Base-by-base conservation (phyloP, 1,284 basidiomycete species). In the Trichosporon ovoides region DNA sequence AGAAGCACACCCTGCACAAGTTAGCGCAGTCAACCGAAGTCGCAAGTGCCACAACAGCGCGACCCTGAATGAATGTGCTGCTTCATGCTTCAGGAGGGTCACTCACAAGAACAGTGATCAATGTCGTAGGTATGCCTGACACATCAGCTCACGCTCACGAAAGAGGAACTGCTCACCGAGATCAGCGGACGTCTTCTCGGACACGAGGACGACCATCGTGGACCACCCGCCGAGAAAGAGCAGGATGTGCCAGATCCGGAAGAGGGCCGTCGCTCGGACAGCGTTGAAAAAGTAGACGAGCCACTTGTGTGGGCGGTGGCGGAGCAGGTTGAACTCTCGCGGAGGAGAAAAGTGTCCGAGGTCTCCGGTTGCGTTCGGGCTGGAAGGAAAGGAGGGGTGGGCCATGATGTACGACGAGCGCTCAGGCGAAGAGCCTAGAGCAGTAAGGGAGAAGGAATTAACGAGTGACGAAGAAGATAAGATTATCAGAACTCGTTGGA, bases 41-140 rank as follows among this genome's bases (percentile, higher is more conserved):
- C 16, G 24, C 12, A 24, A 24, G 22, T 48, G 4, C 43, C 28
- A 31, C 28, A 31, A 9, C 9, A 9, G 28, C n/a, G 24, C 7
- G 24, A 31, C 16, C 16, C 12, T 48, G 22, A 48, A 24, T 16
- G 7, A 12, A 3, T 10, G 24, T 22, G 7, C 7, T 7, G 10
- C 3, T 9, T n/a, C 16, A 14, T 22, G n/a, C n/a, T n/a, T n/a
- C n/a, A n/a, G n/a, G n/a, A n/a, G n/a, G n/a, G n/a, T 31, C 9
- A 62, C 66, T 56, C 56, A 69, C 71, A 18, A 73, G 63, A 7
- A 72, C 75, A 14, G 75, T 77, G 38, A 77, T 60, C 60, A 77
- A 62, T 2, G 72, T 73, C 19, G 59, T 66, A 28, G 73, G 70
- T 18, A 75, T 66, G 28, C 28, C 28, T 31, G 28, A 31, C 28